Evolutionary conservation across 768 basidiomycete species (phyloP), one percentile per base, ranked within the genome.

Genomic region (Boletus huronensis): DNA sequence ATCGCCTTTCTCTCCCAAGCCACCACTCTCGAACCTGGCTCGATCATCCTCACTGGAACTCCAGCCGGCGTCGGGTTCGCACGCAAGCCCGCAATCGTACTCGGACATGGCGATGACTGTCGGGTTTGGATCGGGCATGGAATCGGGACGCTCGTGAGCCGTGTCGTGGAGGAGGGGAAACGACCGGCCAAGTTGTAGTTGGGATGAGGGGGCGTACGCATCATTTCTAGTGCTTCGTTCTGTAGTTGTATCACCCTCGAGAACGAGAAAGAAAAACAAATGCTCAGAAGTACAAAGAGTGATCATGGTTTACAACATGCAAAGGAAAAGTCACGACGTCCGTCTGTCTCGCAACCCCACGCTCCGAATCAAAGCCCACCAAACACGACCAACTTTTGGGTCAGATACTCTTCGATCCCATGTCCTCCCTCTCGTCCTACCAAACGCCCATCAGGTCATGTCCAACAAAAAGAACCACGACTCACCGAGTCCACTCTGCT

Each of bases 351-450:
- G 8, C 28, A 29, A 29, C 28, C 14, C 14, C 32, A 34, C 36
- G 9, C 31, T 34, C 42, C 10, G 41, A 35, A 21, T 72, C 58
- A 79, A 60, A 91, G 63, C 13, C 88, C 89, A 41, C 91, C 90
- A 63, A 93, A 90, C 16, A 82, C 82, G 61, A 93, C 88, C 72
- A 89, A 64, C 71, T 93, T 93, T 41, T 78, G 79, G 67, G 85
- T 87, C 82, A 93, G 73, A 64, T 90, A 98, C 63, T 98, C 96
- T 39, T 86, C 82, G 59, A 98, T 91, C 4, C 94, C 95, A 71
- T 93, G 88, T 2, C 83, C 82, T 6, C 96, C 96, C 65, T 96
- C 94, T 32, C 90, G 79, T 16, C 96, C 90, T 72, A 29, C 21
- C 28, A 46, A 10, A 44, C 43, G 26, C 11, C 23, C 23, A 8